Evolutionary conservation across 179 eudicot species (phyloP), one percentile per base, ranked within the genome.

Genomic region (Heliamphora pulchella): DNA sequence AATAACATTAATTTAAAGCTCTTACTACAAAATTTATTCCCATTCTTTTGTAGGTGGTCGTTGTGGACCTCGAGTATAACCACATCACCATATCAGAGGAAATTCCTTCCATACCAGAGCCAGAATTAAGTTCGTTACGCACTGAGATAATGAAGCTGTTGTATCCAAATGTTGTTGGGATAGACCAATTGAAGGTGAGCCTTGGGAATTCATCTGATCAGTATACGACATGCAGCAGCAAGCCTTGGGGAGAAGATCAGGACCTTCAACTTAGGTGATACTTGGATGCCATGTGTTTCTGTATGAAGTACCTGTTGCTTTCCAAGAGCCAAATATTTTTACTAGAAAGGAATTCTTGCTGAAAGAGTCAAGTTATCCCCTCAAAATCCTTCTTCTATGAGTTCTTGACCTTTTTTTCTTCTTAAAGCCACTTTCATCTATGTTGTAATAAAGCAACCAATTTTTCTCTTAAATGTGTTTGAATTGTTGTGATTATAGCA

Each of bases 71-170:
- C 84, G 98, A 93, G 76, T 88, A 88, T 79, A 94, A 95, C 75
- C 81, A 88, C 81, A 89, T 95, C 88, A 91, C 93, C 70, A 95
- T 96, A 55, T 74, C 98, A 48, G 98, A 95, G 87, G 98, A 95
- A n/a, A 95, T 95, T 85, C 98, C 98, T 83, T 87, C 94, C 75
- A 83, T 95, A 81, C 98, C 98, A 77, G 98, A 93, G 89, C 98
- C 98, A 68, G 98, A 95, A 85, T 85, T 86, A 61, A 88, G 88
- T 85, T 83, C 89, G 41, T 86, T 95, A 80, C 96, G 96, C 46
- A 83, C 80, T 75, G 98, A 92, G 80, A 87, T 95, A 75, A 82
- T 92, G 89, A 90, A 92, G 74, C 85, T 95, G 82, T 81, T 92
- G 74, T 83, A 88, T 84, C 98, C 98, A 78, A 92, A 89, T 87